Conservation (phyloP, 1,139 yeast genomes). For the Candida labiduridarum region DNA sequence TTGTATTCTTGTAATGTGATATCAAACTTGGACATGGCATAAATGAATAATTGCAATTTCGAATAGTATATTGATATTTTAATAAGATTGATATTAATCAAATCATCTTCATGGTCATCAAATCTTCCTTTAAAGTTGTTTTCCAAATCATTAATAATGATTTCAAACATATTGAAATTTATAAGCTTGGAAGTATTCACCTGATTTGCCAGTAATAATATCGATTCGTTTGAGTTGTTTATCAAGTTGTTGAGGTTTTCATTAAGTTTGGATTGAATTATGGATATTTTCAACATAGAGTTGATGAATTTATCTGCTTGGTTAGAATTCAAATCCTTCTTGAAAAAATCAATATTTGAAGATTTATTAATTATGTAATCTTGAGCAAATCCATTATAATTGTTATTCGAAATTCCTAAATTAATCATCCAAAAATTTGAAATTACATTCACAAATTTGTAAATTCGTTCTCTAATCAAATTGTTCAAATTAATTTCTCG, state of each 20-base stretch:
- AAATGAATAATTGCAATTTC: conserved; percentile 43
- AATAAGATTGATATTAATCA: conserved; percentile 25
- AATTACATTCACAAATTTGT: conserved; percentile 46
- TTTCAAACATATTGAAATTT: conserved; percentile 48
- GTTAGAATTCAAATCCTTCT: conserved; percentile 11
- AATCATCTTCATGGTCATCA: conserved; percentile 13
- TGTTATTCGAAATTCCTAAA: conserved; percentile 43
- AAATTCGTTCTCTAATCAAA: conserved; percentile 45
- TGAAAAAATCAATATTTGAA: conserved; percentile 28
- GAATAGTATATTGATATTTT: conserved; percentile 40
- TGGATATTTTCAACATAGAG: conserved; percentile 41
- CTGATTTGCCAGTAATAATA: conserved; percentile 21
- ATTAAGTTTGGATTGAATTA: conserved; percentile 45
- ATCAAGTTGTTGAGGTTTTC: conserved; percentile 41
- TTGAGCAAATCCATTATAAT: conserved; percentile 43
- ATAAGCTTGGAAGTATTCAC: conserved; percentile 34
- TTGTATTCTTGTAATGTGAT: conserved; percentile 34
- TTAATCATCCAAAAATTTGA: conserved; percentile 49
- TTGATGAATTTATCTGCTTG: conserved; percentile 40
- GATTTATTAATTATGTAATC: conserved; percentile 46
- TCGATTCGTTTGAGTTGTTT: conserved; percentile 16
- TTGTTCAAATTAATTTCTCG: conserved; percentile 37
- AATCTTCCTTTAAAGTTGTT: conserved; percentile 17
- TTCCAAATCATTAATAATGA: conserved; percentile 37
- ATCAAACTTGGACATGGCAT: conserved; percentile 36